A percentile compares a stretch with the other conserved stretches of the same genome.
Evolutionary conservation across 371 early-diverging fungal genomes (phyloP).

Genomic region (Mortierella sp.): DNA sequence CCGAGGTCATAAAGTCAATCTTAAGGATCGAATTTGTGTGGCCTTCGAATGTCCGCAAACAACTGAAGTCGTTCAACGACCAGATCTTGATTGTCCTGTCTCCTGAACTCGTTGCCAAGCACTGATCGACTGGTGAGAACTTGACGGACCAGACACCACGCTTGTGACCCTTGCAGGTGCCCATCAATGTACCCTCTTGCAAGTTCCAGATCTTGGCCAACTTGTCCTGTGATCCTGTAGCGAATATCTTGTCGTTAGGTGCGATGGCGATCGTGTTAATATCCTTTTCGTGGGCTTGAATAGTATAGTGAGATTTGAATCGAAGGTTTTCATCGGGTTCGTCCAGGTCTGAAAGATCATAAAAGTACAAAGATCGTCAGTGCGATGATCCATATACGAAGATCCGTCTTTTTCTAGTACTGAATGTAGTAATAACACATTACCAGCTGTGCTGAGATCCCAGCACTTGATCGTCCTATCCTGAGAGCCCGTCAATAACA

Average conservation of each 20-base stretch:
- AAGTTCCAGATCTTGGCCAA: slow-evolving; percentile 94
- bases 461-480: slow-evolving; percentile 96
- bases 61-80: slow-evolving; percentile 88
- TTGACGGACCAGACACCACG: slow-evolving; percentile 95
- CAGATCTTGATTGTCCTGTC: slow-evolving; percentile 96
- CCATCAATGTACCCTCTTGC: slow-evolving; percentile 84
- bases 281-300: slow-evolving; percentile 98
- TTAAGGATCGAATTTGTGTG: slow-evolving; percentile 94
- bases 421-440: background rate
- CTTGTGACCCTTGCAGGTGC: slow-evolving; percentile 92
- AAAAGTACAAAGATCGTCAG: background rate
- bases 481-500: slow-evolving; percentile 86
- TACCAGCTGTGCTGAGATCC: slow-evolving; percentile 74
- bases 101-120: slow-evolving; percentile 88
- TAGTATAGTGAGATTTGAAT: slow-evolving; percentile 82
- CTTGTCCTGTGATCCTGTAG: slow-evolving; percentile 98
- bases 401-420: too few relatives aligned
- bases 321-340: slow-evolving; percentile 58
- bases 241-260: slow-evolving; percentile 93
- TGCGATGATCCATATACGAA: too few relatives aligned
- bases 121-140: slow-evolving; percentile 92
- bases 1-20: slow-evolving; percentile 85
- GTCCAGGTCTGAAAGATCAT: slow-evolving; percentile 51
- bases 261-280: slow-evolving; percentile 95
- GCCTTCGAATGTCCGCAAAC: slow-evolving; percentile 95